A percentile compares a stretch with the other conserved stretches of the same genome.
These are phyloP conservation scores for Microthyrium microscopicum DNA, from an alignment of 2,329 filamentous ascomycete genomes.

Conservation along the genomic window DNA sequence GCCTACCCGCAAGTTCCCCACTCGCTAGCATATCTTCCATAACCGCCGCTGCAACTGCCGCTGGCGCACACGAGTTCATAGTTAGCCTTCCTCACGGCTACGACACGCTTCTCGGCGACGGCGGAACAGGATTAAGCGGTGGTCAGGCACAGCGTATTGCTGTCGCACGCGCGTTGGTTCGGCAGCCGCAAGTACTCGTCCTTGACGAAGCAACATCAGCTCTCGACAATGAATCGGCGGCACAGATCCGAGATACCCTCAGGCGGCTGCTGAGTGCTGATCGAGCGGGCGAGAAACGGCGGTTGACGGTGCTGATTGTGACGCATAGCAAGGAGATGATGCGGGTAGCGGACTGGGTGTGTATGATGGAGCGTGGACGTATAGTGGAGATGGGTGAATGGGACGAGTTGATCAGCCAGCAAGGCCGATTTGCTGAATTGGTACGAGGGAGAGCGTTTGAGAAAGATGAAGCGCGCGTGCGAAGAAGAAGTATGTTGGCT, in stretches of 20 bases:
- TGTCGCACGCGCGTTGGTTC: constrained; percentile 63
- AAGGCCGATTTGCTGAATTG: constrained; percentile 15
- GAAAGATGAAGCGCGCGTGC: neutral
- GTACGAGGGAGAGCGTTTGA: constrained; percentile 4
- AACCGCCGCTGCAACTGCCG: constrained; percentile 31
- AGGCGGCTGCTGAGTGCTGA: constrained; percentile 30
- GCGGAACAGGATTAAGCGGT: constrained; percentile 55
- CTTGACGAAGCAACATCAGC: constrained; percentile 79
- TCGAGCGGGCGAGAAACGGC: constrained; percentile 10
- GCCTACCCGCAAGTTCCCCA: constrained; percentile 34
- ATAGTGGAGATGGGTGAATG: constrained; percentile 53
- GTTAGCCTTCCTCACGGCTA: constrained; percentile 53
- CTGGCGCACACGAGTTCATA: constrained; percentile 65
- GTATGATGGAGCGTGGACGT: constrained; percentile 53
- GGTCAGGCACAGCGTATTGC: constrained; percentile 71
- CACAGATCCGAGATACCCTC: constrained; percentile 47
- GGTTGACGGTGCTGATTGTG: constrained; percentile 58
- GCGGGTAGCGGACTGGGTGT: constrained; percentile 54
- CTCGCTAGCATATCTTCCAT: constrained; percentile 24
- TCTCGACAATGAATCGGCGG: constrained; percentile 54
- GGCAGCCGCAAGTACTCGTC: constrained; percentile 55
- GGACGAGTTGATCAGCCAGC: constrained; percentile 34
- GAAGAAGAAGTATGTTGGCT: constrained; percentile 1
- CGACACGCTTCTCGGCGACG: constrained; percentile 58
- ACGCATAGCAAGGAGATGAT: constrained; percentile 82